Percentiles rank a stretch among this genome's conserved stretches.
phyloP scores from a whole-genome alignment of 169 alveolate species.

The Cystoisospora suis region DNA sequence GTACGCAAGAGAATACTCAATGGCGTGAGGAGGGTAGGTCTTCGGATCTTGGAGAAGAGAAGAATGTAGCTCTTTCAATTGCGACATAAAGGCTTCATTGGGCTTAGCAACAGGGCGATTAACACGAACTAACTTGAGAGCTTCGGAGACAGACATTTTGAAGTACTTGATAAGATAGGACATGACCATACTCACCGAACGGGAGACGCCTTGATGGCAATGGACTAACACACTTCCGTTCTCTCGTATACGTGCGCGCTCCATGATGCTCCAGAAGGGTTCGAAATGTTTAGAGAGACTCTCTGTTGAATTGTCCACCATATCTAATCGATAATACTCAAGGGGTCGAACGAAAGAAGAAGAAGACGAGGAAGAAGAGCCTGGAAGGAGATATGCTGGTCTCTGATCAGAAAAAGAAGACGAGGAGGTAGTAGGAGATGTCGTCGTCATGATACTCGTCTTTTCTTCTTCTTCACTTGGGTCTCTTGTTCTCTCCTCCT shows the following conservation, averaged over 20 bases:
- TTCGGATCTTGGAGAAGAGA: constrained; percentile 21
- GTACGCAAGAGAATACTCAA: not conserved
- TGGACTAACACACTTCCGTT: constrained; percentile 82
- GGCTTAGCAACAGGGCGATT: constrained; percentile 80
- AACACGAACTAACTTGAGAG: constrained; percentile 73
- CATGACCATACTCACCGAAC: constrained; percentile 81
- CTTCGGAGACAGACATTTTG: constrained; percentile 76
- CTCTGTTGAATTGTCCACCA: constrained; percentile 65
- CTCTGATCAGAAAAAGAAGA: not conserved
- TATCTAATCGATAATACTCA: constrained; percentile 55
- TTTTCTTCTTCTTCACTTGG: no score
- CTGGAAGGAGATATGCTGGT: not conserved
- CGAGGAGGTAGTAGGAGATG: not conserved
- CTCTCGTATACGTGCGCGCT: constrained; percentile 63
- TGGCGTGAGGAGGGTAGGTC: not conserved
- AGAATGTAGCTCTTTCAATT: constrained; percentile 52
- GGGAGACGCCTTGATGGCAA: constrained; percentile 82
- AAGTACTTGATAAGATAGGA: constrained; percentile 80
- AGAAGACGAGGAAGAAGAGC: not conserved
- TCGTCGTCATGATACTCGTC: no score
- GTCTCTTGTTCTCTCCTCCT: no score
- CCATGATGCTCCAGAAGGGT: constrained; percentile 55
- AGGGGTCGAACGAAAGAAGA: not conserved
- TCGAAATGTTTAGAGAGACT: constrained; percentile 46
- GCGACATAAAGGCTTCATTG: constrained; percentile 80